Conservation (phyloP, 2,329 filamentous ascomycete genomes). For the Fusarium sp. region DNA sequence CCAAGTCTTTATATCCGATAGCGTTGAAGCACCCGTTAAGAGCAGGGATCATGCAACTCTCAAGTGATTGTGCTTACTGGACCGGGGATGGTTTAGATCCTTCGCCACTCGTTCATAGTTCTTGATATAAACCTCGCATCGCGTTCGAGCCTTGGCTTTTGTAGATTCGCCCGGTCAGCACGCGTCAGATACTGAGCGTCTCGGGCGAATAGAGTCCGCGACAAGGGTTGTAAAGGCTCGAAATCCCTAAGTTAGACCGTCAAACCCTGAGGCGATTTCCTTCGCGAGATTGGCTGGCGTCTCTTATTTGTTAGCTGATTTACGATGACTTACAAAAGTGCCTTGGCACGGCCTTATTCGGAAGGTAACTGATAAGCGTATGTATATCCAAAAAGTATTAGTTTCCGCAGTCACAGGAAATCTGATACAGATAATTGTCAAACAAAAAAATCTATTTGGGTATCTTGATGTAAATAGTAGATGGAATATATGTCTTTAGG, state of each 20-base stretch:
- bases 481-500: not conserved
- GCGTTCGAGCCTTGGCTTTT: not conserved
- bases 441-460: conserved; percentile 17
- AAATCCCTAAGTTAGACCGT: not conserved
- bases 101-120: not conserved
- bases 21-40: not conserved
- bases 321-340: conserved; percentile 41
- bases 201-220: conserved; percentile 18
- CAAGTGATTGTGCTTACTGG: not conserved
- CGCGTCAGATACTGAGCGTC: not conserved
- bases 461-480: conserved; percentile 14
- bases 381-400: not conserved
- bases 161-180: conserved; percentile 15
- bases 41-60: not conserved
- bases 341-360: conserved; percentile 29
- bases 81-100: not conserved
- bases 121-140: not conserved
- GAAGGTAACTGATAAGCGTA: conserved; percentile 37
- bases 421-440: not conserved
- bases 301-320: conserved; percentile 4
- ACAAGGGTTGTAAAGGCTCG: not conserved
- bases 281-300: conserved; percentile 5
- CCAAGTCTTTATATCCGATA: conserved; percentile 1
- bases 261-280: not conserved
- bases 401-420: not conserved